Evolutionary conservation across 805 yeast genomes (phyloP).

Genomic region (Myxozyma geophila): DNA sequence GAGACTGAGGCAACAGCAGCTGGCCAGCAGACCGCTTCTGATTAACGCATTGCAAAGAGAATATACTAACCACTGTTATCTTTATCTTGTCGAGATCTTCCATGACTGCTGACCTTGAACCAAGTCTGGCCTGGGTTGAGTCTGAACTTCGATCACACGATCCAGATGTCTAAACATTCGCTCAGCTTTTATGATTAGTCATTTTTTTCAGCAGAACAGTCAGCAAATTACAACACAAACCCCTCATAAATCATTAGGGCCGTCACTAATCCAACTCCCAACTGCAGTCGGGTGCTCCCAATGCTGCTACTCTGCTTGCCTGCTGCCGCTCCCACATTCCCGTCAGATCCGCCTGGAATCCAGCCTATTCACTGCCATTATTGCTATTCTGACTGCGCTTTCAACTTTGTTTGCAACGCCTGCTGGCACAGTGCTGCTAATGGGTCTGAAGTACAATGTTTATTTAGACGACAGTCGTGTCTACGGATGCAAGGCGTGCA

Average conservation of each 20-base stretch:
- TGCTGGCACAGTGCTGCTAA: constrained; percentile 31
- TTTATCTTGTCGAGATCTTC: constrained; percentile 57
- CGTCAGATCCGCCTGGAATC: too few relatives aligned
- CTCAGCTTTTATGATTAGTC: too few relatives aligned
- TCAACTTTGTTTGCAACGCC: neutral
- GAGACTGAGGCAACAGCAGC: neutral
- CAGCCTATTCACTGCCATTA: neutral
- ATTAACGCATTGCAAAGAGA: neutral
- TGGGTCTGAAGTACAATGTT: constrained; percentile 56
- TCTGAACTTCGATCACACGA: too few relatives aligned
- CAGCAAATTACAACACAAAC: too few relatives aligned
- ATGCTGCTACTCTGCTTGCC: too few relatives aligned
- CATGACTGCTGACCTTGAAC: neutral
- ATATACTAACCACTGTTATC: constrained; percentile 52
- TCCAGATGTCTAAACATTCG: too few relatives aligned
- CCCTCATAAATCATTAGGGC: too few relatives aligned
- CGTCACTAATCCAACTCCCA: too few relatives aligned
- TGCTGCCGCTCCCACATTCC: too few relatives aligned
- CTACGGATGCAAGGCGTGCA: constrained; percentile 50
- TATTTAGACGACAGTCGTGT: constrained; percentile 46
- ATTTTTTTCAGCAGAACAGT: too few relatives aligned
- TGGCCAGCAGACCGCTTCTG: neutral
- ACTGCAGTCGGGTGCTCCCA: too few relatives aligned
- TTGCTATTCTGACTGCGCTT: neutral
- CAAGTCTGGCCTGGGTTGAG: neutral